Evolutionary conservation across 768 basidiomycete genomes (phyloP).

Genomic region (Pleurotus eryngii): DNA sequence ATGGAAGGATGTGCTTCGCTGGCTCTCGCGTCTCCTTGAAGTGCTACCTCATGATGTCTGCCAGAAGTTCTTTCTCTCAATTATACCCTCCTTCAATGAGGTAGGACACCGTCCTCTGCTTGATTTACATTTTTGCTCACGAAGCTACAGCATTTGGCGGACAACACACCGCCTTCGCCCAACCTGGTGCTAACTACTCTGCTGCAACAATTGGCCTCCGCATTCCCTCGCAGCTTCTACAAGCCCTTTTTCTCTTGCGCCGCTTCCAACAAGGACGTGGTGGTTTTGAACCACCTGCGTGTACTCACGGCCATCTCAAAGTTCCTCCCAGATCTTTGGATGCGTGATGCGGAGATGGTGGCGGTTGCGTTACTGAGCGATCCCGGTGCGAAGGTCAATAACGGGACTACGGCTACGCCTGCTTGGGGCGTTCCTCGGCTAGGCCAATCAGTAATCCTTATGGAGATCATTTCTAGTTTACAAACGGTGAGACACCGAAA

Average conservation of each 20-base stretch:
- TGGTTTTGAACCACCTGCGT: conserved; percentile 56
- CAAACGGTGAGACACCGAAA: conserved; percentile 40
- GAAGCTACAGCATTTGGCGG: conserved; percentile 43
- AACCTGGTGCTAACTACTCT: conserved; percentile 45
- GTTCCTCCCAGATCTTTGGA: conserved; percentile 64
- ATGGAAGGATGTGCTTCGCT: conserved; percentile 40
- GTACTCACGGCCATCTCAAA: conserved; percentile 48
- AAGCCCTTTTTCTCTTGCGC: conserved; percentile 72
- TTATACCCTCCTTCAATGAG: conserved; percentile 48
- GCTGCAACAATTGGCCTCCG: conserved; percentile 45
- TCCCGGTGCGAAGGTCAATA: conserved; percentile 15
- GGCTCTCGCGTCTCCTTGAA: conserved; percentile 40
- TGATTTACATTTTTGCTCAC: not conserved
- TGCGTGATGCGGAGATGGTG: conserved; percentile 70
- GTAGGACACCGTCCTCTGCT: conserved; percentile 28
- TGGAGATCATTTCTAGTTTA: conserved; percentile 58
- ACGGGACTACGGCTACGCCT: conserved; percentile 6
- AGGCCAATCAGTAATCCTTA: conserved; percentile 59
- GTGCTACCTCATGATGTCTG: conserved; percentile 47
- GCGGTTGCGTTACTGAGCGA: conserved; percentile 56
- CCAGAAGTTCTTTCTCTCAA: conserved; percentile 31
- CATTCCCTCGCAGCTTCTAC: conserved; percentile 63
- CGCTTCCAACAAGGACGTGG: conserved; percentile 57
- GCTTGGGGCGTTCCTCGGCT: conserved; percentile 49
- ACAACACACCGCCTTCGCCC: conserved; percentile 48